These are phyloP conservation scores for Bothia castanella DNA, from an alignment of 1,284 basidiomycete genomes.

Conservation along the genomic window DNA sequence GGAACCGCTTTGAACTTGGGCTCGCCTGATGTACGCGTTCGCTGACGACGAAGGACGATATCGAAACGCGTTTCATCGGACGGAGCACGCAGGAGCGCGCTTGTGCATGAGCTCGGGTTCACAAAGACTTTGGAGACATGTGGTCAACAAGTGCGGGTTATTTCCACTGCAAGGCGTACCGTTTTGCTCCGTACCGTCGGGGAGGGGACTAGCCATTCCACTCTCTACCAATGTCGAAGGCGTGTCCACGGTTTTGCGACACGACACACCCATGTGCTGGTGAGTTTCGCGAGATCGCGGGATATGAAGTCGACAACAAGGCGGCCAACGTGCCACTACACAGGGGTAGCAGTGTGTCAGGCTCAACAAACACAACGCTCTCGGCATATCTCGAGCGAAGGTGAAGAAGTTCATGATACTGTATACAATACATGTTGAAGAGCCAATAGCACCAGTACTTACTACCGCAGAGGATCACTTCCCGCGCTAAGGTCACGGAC, in stretches of 20 bases:
- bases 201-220: too few species aligned
- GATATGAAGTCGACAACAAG: background rate
- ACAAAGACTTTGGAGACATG: background rate
- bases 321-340: too few species aligned
- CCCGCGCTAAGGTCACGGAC: constrained; percentile 47
- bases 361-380: too few species aligned
- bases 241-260: too few species aligned
- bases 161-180: constrained; percentile 7
- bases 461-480: constrained; percentile 24
- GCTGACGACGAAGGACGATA: constrained; percentile 56
- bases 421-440: too few species aligned
- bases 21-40: constrained; percentile 42
- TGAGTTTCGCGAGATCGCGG: too few species aligned
- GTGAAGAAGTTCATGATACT: too few species aligned
- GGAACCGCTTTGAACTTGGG: constrained; percentile 46
- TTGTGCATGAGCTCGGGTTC: background rate
- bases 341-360: too few species aligned
- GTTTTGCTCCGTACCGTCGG: background rate
- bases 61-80: constrained; percentile 49
- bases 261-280: too few species aligned
- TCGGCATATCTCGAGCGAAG: too few species aligned
- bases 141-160: constrained; percentile 3
- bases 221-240: too few species aligned
- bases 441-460: too few species aligned
- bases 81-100: constrained; percentile 44